phyloP scores from a whole-genome alignment of 305 asterid species.

The Andrographis paniculata region DNA sequence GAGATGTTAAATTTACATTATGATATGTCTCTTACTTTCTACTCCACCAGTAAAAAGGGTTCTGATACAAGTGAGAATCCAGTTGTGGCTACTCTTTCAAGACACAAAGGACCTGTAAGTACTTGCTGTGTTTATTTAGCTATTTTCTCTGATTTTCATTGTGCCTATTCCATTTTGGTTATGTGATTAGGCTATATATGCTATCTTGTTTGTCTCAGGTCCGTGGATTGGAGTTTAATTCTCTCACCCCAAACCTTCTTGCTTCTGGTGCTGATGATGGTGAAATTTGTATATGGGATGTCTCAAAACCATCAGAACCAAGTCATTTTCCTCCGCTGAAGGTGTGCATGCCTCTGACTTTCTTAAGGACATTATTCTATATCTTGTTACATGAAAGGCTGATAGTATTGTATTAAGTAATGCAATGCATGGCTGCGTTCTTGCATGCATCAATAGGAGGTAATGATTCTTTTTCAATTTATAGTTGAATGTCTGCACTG shows the following conservation, averaged over 20 bases:
- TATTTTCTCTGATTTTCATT: too few relatives aligned
- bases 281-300: constrained; percentile 91
- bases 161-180: constrained; percentile 1
- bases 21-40: constrained; percentile 26
- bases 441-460: too few relatives aligned
- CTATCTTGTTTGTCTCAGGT: constrained; percentile 38
- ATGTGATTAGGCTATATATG: constrained; percentile 13
- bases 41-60: constrained; percentile 38
- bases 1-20: constrained; percentile 5
- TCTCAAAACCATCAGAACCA: constrained; percentile 69
- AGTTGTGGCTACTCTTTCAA: constrained; percentile 55
- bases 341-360: constrained; percentile 31
- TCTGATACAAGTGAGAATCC: constrained; percentile 55
- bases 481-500: too few relatives aligned
- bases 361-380: not conserved
- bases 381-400: too few relatives aligned
- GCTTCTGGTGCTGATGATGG: constrained; percentile 99
- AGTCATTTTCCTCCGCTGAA: constrained; percentile 81
- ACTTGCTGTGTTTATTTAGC: constrained; percentile 19
- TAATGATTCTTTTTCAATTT: too few relatives aligned
- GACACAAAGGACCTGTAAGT: constrained; percentile 88
- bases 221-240: constrained; percentile 78
- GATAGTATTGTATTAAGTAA: too few relatives aligned
- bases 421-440: too few relatives aligned
- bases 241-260: constrained; percentile 62